Conservation (phyloP, 1,284 basidiomycete species). For the Pseudozyma sp. region DNA sequence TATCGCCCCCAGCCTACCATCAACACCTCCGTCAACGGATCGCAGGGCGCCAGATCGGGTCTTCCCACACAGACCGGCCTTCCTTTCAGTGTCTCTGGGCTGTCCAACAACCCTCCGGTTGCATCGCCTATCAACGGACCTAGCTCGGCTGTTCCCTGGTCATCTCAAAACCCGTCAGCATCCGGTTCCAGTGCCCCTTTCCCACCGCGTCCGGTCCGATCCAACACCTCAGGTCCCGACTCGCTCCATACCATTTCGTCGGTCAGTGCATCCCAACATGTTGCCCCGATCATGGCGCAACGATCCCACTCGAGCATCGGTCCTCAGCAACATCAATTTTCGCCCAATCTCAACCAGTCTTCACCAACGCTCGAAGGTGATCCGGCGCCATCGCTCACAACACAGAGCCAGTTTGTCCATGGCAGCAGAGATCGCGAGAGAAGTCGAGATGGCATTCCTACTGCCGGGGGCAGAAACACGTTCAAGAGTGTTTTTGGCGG, state of each 20-base stretch:
- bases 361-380: conserved; percentile 44
- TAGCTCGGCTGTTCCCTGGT: conserved; percentile 33
- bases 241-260: conserved; percentile 31
- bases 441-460: conserved; percentile 44
- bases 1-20: conserved; percentile 43
- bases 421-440: conserved; percentile 36
- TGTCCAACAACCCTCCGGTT: conserved; percentile 23
- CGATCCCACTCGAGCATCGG: conserved; percentile 52
- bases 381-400: conserved; percentile 16
- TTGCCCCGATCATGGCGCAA: conserved; percentile 37
- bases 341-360: conserved; percentile 39
- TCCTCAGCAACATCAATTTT: conserved; percentile 43
- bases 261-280: conserved; percentile 31
- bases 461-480: conserved; percentile 49
- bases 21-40: conserved; percentile 24
- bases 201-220: conserved; percentile 48
- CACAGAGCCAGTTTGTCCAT: conserved; percentile 52
- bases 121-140: conserved; percentile 26
- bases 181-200: conserved; percentile 17
- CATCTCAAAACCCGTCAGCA: conserved; percentile 12
- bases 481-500: conserved; percentile 69
- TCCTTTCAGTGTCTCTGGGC: conserved; percentile 28
- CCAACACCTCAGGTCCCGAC: conserved; percentile 49
- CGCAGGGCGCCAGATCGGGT: conserved; percentile 26
- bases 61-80: conserved; percentile 33